Base-by-base conservation (phyloP, 2,329 filamentous ascomycete genomes). In the Alternaria solani region DNA sequence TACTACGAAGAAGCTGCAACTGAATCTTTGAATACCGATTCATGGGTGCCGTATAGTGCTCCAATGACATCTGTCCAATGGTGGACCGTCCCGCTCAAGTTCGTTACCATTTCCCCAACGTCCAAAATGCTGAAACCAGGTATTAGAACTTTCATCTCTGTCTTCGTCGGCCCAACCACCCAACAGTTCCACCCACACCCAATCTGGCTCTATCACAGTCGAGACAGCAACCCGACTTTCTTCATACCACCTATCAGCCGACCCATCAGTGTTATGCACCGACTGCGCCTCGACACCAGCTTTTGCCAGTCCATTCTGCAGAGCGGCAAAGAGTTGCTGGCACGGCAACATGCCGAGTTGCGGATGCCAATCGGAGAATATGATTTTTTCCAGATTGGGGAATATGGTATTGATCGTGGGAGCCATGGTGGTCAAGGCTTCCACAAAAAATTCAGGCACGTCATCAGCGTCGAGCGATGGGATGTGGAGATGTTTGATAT, bases 281-380 rank as follows among this genome's bases (percentile, higher is more conserved):
- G 44, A 48, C 36, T 34, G 8, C 23, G 53, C 44, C 12, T 46
- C 30, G 14, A 62, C 46, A 4, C 47, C 51, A 20, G 9, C 34
- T 25, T 52, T 23, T 1, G 51, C 51, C 30, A 47, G 51, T 11
- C n/a, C 56, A 12, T 25, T 12, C 32, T 59, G 51, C 11, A 62
- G 23, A 23, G 26, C 39, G 2, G 36, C 41, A 34, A 59, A 8
- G 14, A 30, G 12, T 1, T 34, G 59, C 26, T 62, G 59, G 25
- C 59, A 55, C 0, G 59, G 41, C 5, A 62, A 62, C 12, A 36
- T 55, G 11, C 59, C 55, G 8, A 39, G 32, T 16, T 59, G 20
- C 1, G 51, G 55, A 14, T 55, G 16, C 59, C 59, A 62, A 41
- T 28, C 55, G 9, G 43, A 18, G 23, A 62, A 30, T 20, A 36